A percentile compares a stretch with the other conserved stretches of the same genome.
Evolutionary conservation across 2,329 filamentous ascomycete species (phyloP).

Genomic region (Claviceps maximensis): DNA sequence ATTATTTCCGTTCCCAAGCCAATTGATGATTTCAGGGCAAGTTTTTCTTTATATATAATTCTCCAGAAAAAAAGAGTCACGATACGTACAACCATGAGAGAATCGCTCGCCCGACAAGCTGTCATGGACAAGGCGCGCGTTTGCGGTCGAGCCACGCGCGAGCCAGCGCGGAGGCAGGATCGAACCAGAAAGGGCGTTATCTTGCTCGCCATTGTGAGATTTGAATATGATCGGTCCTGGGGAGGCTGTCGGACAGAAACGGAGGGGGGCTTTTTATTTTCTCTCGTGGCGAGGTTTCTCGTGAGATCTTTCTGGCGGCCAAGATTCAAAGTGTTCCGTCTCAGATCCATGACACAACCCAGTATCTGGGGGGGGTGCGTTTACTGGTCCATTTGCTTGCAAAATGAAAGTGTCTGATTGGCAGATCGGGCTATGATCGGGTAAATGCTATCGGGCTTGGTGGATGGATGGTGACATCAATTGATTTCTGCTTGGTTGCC

Average conservation of each 20-base stretch:
- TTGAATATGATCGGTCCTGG: slow-evolving; percentile 3
- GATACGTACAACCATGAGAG: slow-evolving; percentile 51
- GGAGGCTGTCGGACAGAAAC: slow-evolving; percentile 6
- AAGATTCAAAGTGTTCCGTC: background rate
- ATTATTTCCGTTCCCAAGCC: background rate
- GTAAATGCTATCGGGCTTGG: background rate
- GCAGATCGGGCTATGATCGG: slow-evolving; percentile 10
- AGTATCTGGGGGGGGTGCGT: background rate
- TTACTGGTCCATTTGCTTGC: slow-evolving; percentile 8
- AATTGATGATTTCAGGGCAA: background rate
- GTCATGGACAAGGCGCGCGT: slow-evolving; percentile 60
- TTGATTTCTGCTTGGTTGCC: too few species aligned
- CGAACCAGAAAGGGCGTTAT: slow-evolving; percentile 61
- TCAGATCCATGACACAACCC: background rate
- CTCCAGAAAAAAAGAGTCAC: background rate
- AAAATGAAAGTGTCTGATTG: slow-evolving; percentile 14
- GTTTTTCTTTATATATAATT: background rate
- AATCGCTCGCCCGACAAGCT: slow-evolving; percentile 57
- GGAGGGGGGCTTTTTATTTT: slow-evolving; percentile 4
- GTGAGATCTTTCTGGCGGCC: slow-evolving; percentile 4
- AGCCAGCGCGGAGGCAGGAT: slow-evolving; percentile 50
- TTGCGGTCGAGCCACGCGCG: slow-evolving; percentile 51
- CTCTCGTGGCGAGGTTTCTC: slow-evolving; percentile 15
- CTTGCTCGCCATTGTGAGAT: slow-evolving; percentile 62
- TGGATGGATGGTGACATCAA: too few species aligned